Percentiles rank a stretch among this genome's conserved stretches.
These are phyloP conservation scores for Dunaliella primolecta DNA, from an alignment of 139 green algal genomes.

Conservation along the genomic window DNA sequence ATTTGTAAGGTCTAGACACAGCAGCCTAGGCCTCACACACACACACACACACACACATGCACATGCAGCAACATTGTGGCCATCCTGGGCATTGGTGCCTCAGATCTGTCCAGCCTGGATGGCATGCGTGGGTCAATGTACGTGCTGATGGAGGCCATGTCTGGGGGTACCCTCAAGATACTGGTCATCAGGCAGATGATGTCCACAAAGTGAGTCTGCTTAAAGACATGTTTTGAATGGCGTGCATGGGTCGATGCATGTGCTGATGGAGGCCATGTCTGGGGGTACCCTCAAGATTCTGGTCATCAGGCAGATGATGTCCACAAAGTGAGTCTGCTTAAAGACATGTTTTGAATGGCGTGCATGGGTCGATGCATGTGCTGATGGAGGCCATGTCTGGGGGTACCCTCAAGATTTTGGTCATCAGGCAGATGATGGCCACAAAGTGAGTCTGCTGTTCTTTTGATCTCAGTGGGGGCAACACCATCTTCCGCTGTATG, in stretches of 20 bases:
- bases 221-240: not conserved
- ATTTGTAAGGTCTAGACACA: too few species aligned
- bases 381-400: conserved; percentile 60
- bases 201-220: not conserved
- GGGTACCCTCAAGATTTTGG: conserved; percentile 57
- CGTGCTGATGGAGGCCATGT: conserved; percentile 56
- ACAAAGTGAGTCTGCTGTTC: too few species aligned
- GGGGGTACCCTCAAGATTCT: conserved; percentile 62
- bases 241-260: conserved; percentile 24
- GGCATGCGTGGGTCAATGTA: conserved; percentile 26
- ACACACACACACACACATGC: too few species aligned
- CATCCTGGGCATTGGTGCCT: conserved; percentile 47
- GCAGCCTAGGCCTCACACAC: too few species aligned
- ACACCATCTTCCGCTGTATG: too few species aligned
- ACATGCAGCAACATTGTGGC: conserved; percentile 53
- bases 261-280: conserved; percentile 56
- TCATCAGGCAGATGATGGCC: conserved; percentile 43
- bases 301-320: conserved; percentile 45
- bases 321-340: too few species aligned
- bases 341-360: too few species aligned
- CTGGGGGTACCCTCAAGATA: conserved; percentile 57
- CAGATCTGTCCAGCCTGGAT: conserved; percentile 41
- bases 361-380: conserved; percentile 27
- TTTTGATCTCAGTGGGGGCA: too few species aligned
- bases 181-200: conserved; percentile 51